Percentiles rank a stretch among this genome's conserved stretches.
Evolutionary conservation across 2,329 filamentous ascomycete genomes (phyloP).

Genomic region (Apiospora koreana): DNA sequence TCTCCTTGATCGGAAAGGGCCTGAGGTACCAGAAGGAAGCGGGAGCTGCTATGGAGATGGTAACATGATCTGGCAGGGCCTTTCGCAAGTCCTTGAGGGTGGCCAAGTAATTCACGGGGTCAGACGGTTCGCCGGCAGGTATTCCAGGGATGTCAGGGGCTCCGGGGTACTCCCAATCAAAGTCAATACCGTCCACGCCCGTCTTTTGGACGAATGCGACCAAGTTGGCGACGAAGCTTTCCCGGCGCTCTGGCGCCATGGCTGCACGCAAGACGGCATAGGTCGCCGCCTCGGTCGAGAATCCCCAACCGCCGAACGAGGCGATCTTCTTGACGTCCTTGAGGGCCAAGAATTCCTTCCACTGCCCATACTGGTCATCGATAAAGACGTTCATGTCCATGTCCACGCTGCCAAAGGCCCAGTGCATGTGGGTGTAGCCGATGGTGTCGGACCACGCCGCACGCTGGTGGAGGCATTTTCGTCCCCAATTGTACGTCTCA

Average conservation of each 20-base stretch:
- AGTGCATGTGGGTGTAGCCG: slow-evolving; percentile 30
- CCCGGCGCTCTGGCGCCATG: slow-evolving; percentile 29
- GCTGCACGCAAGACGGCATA: slow-evolving; percentile 35
- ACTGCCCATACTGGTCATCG: slow-evolving; percentile 24
- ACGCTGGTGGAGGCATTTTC: slow-evolving; percentile 28
- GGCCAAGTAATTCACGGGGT: slow-evolving; percentile 29
- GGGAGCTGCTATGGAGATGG: slow-evolving; percentile 28
- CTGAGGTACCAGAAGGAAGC: slow-evolving; percentile 32
- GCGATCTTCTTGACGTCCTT: slow-evolving; percentile 33
- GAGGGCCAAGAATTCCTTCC: slow-evolving; percentile 26
- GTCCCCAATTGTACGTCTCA: slow-evolving; percentile 29
- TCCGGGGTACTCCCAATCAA: slow-evolving; percentile 40
- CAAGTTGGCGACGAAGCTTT: slow-evolving; percentile 29
- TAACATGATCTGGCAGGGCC: slow-evolving; percentile 21
- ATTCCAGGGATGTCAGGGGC: slow-evolving; percentile 17
- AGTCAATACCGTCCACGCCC: slow-evolving; percentile 30
- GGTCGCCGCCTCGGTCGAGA: slow-evolving; percentile 33
- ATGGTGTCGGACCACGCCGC: slow-evolving; percentile 19
- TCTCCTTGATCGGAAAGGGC: slow-evolving; percentile 27
- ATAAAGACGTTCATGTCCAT: slow-evolving; percentile 23
- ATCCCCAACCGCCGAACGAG: slow-evolving; percentile 42
- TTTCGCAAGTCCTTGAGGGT: slow-evolving; percentile 28
- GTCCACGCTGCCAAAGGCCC: slow-evolving; percentile 29
- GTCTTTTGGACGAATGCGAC: slow-evolving; percentile 34
- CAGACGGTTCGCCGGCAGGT: slow-evolving; percentile 20